Evolutionary conservation across 2,329 filamentous ascomycete species (phyloP).

Genomic region (Boeremia exigua): DNA sequence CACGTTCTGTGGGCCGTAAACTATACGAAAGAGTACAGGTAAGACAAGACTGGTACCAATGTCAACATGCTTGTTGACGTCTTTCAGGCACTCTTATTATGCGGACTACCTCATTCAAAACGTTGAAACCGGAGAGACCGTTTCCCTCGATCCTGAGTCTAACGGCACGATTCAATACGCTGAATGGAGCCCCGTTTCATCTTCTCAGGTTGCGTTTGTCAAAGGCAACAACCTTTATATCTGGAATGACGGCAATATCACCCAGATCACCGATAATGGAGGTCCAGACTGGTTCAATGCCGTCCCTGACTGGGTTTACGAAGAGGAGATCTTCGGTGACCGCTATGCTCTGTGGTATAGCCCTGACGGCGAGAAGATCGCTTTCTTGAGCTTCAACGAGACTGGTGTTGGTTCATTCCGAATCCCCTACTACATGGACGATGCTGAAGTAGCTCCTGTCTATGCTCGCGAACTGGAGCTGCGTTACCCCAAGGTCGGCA

Average conservation of each 20-base stretch:
- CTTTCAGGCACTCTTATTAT: conserved; percentile 66
- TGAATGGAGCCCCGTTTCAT: conserved; percentile 61
- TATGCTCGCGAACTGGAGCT: conserved; percentile 69
- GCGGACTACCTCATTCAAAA: conserved; percentile 71
- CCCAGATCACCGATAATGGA: conserved; percentile 65
- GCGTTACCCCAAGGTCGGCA: conserved; percentile 72
- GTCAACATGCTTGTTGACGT: background rate
- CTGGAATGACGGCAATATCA: conserved; percentile 60
- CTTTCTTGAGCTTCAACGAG: conserved; percentile 66
- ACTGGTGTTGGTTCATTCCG: conserved; percentile 71
- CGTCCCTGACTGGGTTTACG: conserved; percentile 70
- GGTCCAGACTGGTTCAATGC: conserved; percentile 67
- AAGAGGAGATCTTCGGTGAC: conserved; percentile 63
- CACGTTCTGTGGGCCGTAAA: conserved; percentile 69
- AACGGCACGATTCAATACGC: conserved; percentile 72
- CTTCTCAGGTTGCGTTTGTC: conserved; percentile 69
- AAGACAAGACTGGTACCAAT: background rate
- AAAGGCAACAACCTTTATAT: conserved; percentile 70
- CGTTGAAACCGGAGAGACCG: conserved; percentile 61
- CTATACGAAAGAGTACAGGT: conserved; percentile 67
- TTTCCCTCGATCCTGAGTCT: conserved; percentile 65
- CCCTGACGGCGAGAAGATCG: conserved; percentile 61
- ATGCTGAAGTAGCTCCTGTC: conserved; percentile 61
- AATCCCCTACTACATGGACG: conserved; percentile 70
- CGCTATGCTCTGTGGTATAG: conserved; percentile 63